Percentiles rank a stretch among this genome's conserved stretches.
Conservation (phyloP, 2,329 filamentous ascomycete genomes). For the Colletotrichum falcatum region DNA sequence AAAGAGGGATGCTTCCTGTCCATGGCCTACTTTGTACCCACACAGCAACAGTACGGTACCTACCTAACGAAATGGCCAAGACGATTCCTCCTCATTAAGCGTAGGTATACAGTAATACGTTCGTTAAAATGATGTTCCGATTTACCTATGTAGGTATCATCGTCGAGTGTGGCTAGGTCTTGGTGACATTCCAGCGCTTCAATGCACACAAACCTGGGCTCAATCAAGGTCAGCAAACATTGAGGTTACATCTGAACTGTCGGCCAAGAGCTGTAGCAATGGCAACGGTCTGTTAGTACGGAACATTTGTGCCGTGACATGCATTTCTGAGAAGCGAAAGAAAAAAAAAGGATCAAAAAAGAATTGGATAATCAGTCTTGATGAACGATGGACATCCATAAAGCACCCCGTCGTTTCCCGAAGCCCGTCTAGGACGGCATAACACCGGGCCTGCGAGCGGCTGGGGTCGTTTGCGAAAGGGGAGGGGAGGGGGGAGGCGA, state of each 20-base stretch:
- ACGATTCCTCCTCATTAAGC: too few relatives aligned
- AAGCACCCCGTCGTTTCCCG: constrained; percentile 12
- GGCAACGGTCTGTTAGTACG: neutral
- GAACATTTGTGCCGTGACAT: neutral
- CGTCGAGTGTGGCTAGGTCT: constrained; percentile 9
- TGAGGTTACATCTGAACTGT: neutral
- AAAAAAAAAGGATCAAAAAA: too few relatives aligned
- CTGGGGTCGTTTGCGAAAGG: neutral
- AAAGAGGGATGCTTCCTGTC: neutral
- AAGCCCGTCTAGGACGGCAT: constrained; percentile 19
- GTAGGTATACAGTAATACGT: too few relatives aligned
- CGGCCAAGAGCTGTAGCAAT: neutral
- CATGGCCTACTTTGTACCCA: neutral
- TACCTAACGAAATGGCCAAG: neutral
- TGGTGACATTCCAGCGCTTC: constrained; percentile 20
- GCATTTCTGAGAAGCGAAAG: neutral
- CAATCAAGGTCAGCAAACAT: neutral
- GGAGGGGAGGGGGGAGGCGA: constrained; percentile 5
- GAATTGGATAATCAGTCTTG: neutral
- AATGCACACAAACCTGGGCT: neutral
- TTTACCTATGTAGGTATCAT: neutral
- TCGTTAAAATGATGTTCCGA: too few relatives aligned
- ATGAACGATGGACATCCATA: neutral
- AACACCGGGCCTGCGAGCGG: constrained; percentile 25
- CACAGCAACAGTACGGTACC: neutral